Base-by-base conservation (phyloP, 208 protist genomes). In the Acanthamoeba sp. region DNA sequence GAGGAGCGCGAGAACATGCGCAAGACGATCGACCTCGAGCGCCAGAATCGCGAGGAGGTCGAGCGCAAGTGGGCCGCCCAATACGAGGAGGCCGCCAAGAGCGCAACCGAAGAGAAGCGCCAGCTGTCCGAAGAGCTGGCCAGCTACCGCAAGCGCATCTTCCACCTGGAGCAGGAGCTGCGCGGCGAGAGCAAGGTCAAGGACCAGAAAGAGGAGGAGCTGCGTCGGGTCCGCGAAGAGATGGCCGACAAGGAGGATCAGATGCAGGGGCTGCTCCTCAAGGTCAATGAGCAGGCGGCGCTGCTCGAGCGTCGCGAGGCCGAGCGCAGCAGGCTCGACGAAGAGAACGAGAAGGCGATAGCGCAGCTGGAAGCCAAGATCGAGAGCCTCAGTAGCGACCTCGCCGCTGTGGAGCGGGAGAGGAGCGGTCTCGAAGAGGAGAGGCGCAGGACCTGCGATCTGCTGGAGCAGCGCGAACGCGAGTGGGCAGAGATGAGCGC, bases 111-210 rank as follows among this genome's bases (percentile, higher is more conserved):
- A 20, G 78, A 87, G n/a, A 87, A 87, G 22, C 78, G 27, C 14
- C 38, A 59, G 38, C 78, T 87, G 10, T 32, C 22, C 45, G 78
- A 87, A 59, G 78, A 87, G 48, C 40, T 87, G n/a, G 78, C 5
- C 0, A 59, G 45, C 45, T 87, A 87, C 48, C 78, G 78, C n/a
- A 87, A 87, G 29, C 78, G 78, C 78, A 87, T 87, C 29, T 87
- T 87, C 78, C 22, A 50, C 34, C 78, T 87, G 4, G 78, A 87
- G 9, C 78, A 59, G 48, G 78, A 87, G 45, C 78, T 87, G 3
- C 18, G 42, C 6, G 42, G 29, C 45, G 78, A 87, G 29, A 59
- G n/a, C 45, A 87, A 34, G 78, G 20, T 38, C 20, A 87, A 87
- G 78, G 45, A 87, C 24, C 45, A 87, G 45, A 87, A 50, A 45